Evolutionary conservation across 2,329 filamentous ascomycete species (phyloP), one percentile per base, ranked within the genome.

Genomic region (Sporothrix brunneoviolacea): DNA sequence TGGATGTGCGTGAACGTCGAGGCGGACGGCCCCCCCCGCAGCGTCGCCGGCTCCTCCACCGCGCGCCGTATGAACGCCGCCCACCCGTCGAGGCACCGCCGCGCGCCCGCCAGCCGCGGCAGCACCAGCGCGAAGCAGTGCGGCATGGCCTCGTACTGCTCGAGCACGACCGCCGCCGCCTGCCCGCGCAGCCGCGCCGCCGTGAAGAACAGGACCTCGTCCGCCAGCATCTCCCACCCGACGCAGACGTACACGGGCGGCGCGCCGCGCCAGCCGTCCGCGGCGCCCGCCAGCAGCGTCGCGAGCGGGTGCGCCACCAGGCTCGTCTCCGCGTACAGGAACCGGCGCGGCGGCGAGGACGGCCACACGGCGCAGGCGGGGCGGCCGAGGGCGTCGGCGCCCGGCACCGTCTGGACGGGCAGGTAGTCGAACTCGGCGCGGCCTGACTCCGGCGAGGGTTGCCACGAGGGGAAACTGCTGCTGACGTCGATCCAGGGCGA

Each of bases 81-180:
- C 76, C 81, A 80, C 3, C 69, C 67, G 13, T 72, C 64, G 51
- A 80, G 75, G 58, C 80, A 85, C 42, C 75, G 70, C 57, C 61
- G 67, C 3, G 75, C 67, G 27, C 67, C 71, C 1, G 70, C 61
- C 2, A 73, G 62, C 4, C 67, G 65, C 2, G 71, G 65, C 50
- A 88, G 66, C 1, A 87, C 55, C 55, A 81, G 59, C 1, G 76
- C 79, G 61, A 88, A 91, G 58, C 79, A 81, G 66, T 91, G 87
- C 48, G 88, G 86, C 87, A 91, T 91, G 3, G 80, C 84, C 63
- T 90, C 83, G 62, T 82, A 93, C 66, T 88, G 79, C 62, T 87
- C 80, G 59, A 82, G 85, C 4, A 79, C 72, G 0, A 91, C 77
- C 83, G 5, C 78, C 80, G 40, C 85, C 77, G 8, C 59, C 56